A percentile compares a stretch with the other conserved stretches of the same genome.
These are phyloP conservation scores for Flaveria floridana DNA, from an alignment of 140 eudicot species.

Conservation along the genomic window DNA sequence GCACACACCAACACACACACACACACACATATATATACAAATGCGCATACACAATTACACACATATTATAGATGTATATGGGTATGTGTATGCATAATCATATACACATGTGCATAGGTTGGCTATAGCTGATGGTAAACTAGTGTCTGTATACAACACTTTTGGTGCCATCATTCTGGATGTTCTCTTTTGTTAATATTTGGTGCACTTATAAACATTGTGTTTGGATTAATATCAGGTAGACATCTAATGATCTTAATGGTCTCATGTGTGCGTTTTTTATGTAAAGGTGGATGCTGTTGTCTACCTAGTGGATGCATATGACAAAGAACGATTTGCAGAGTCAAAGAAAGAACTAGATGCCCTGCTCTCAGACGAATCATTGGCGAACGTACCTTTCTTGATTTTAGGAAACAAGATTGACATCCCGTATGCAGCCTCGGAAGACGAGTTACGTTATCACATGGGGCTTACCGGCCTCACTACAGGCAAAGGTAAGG, in stretches of 20 bases:
- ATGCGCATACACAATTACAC: not conserved
- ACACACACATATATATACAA: not conserved
- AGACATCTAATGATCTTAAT: not conserved
- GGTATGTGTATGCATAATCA: not conserved
- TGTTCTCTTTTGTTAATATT: not conserved
- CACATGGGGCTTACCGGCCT: conserved; percentile 63
- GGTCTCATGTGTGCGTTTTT: not conserved
- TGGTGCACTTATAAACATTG: not conserved
- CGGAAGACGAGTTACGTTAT: conserved; percentile 77
- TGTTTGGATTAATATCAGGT: not conserved
- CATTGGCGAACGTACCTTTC: conserved; percentile 80
- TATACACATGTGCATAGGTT: not conserved
- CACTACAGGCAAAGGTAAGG: conserved; percentile 90
- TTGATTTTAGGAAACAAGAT: conserved; percentile 83
- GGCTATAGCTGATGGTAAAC: not conserved
- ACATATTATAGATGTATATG: not conserved
- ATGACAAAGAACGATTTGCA: conserved; percentile 80
- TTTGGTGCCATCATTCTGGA: not conserved
- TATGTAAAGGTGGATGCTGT: conserved; percentile 80
- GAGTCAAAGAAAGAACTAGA: conserved; percentile 90
- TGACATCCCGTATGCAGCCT: conserved; percentile 83
- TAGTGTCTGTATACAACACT: not conserved
- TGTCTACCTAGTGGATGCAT: conserved; percentile 85
- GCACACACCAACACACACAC: too few relatives aligned
- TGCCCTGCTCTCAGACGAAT: conserved; percentile 81